These are phyloP conservation scores for Dillenia turbinata DNA, from an alignment of 164 flowering plant genomes.

Conservation along the genomic window DNA sequence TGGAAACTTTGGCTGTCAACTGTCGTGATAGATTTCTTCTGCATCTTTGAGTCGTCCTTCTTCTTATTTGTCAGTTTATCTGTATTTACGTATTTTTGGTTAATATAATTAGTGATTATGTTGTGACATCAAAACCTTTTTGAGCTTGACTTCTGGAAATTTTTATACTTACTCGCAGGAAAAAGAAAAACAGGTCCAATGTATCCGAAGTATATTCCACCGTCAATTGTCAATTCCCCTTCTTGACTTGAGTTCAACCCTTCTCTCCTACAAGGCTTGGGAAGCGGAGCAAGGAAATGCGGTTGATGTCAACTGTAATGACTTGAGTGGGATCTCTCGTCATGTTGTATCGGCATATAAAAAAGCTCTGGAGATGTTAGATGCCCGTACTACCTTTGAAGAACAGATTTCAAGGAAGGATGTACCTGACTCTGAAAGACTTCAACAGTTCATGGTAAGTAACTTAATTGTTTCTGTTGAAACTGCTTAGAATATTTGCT, in stretches of 20 bases:
- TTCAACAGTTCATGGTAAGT: conserved; percentile 20
- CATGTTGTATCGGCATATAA: conserved; percentile 59
- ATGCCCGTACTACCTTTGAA: conserved; percentile 61
- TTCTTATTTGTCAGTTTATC: background rate
- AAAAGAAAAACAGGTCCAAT: conserved; percentile 68
- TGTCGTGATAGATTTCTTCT: background rate
- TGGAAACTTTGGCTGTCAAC: too few relatives aligned
- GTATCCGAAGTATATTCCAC: conserved; percentile 68
- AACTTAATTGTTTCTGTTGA: too few relatives aligned
- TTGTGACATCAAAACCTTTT: too few relatives aligned
- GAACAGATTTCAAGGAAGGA: conserved; percentile 48
- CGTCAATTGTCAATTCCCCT: conserved; percentile 85
- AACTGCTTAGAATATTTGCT: too few relatives aligned
- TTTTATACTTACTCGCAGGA: conserved; percentile 42
- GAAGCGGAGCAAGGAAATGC: conserved; percentile 57
- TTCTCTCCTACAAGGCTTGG: conserved; percentile 75
- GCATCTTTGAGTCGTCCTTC: background rate
- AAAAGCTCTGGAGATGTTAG: conserved; percentile 69
- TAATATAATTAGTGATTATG: too few relatives aligned
- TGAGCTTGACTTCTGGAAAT: conserved; percentile 30
- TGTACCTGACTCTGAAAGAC: conserved; percentile 54
- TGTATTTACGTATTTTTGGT: too few relatives aligned
- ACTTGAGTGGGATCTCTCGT: conserved; percentile 53
- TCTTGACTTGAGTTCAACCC: conserved; percentile 37
- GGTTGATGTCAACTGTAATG: conserved; percentile 32